A percentile compares a stretch with the other conserved stretches of the same genome.
phyloP scores from a whole-genome alignment of 2,329 filamentous ascomycete genomes.

The Fusarium fujikuroi region DNA sequence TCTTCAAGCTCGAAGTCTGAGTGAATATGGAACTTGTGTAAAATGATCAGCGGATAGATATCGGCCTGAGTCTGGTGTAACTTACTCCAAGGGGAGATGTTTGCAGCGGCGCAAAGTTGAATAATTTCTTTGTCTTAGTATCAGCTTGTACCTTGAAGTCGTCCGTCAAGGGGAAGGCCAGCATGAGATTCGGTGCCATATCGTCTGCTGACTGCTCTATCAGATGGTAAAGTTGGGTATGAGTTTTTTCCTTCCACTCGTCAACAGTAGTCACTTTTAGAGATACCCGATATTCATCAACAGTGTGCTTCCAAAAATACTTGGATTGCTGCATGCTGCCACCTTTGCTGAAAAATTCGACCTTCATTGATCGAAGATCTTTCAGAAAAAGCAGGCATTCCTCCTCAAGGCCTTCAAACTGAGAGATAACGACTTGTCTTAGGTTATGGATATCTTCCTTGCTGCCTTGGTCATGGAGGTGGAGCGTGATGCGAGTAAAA shows the following conservation, averaged over 20 bases:
- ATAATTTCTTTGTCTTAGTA: not conserved
- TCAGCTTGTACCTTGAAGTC: not conserved
- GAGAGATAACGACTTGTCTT: not conserved
- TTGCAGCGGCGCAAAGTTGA: not conserved
- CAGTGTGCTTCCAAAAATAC: not conserved
- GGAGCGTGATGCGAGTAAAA: not conserved
- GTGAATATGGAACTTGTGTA: conserved; percentile 31
- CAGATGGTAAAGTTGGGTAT: not conserved
- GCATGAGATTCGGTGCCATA: not conserved
- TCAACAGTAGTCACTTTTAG: not conserved
- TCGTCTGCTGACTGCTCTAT: not conserved
- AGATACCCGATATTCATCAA: not conserved
- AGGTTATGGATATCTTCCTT: not conserved
- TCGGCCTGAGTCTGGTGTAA: not conserved
- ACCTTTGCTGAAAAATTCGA: not conserved
- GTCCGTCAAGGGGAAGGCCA: not conserved
- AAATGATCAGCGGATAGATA: not conserved
- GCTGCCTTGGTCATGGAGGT: not conserved
- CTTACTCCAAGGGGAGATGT: not conserved
- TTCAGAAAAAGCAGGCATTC: not conserved
- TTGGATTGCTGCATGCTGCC: not conserved
- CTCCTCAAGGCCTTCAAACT: not conserved
- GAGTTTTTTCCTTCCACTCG: not conserved
- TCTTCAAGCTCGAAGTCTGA: conserved; percentile 26
- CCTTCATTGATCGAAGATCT: not conserved